Evolutionary conservation across 2,329 filamentous ascomycete genomes (phyloP).

Genomic region (Aureobasidium lini): DNA sequence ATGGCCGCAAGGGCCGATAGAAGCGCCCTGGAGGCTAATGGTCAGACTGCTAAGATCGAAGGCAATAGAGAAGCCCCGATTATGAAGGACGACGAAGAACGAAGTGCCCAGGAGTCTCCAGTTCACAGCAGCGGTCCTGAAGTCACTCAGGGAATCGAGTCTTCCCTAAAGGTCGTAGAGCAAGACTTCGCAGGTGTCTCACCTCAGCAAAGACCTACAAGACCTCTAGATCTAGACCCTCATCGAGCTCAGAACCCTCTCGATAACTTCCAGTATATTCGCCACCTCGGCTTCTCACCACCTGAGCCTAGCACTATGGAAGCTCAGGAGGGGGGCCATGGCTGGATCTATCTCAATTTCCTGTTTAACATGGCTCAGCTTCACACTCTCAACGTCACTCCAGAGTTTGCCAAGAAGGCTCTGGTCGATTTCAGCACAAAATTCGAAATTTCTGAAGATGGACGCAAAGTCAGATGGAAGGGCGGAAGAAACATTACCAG

Average conservation of each 20-base stretch:
- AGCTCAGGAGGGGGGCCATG: conserved; percentile 57
- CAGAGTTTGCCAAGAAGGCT: conserved; percentile 67
- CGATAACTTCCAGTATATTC: conserved; percentile 75
- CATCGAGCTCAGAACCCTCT: conserved; percentile 65
- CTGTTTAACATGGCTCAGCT: conserved; percentile 75
- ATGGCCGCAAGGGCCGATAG: conserved; percentile 44
- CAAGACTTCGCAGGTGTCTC: conserved; percentile 17
- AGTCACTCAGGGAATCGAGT: not conserved
- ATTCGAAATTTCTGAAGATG: conserved; percentile 70
- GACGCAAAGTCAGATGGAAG: conserved; percentile 72
- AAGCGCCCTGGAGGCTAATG: conserved; percentile 33
- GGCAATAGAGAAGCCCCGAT: conserved; percentile 41
- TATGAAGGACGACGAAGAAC: conserved; percentile 28
- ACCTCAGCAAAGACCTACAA: conserved; percentile 59
- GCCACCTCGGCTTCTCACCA: conserved; percentile 61
- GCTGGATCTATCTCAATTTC: conserved; percentile 78
- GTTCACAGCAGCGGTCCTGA: not conserved
- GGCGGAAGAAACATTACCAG: conserved; percentile 59
- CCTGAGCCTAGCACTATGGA: conserved; percentile 45
- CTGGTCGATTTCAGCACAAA: conserved; percentile 63
- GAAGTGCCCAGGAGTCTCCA: conserved; percentile 15
- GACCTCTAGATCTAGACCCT: conserved; percentile 69
- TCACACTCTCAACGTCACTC: conserved; percentile 76
- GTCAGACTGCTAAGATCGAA: conserved; percentile 30
- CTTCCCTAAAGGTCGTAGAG: conserved; percentile 11